Conservation (phyloP, 2,329 filamentous ascomycete species). For the Fusarium virguliforme region DNA sequence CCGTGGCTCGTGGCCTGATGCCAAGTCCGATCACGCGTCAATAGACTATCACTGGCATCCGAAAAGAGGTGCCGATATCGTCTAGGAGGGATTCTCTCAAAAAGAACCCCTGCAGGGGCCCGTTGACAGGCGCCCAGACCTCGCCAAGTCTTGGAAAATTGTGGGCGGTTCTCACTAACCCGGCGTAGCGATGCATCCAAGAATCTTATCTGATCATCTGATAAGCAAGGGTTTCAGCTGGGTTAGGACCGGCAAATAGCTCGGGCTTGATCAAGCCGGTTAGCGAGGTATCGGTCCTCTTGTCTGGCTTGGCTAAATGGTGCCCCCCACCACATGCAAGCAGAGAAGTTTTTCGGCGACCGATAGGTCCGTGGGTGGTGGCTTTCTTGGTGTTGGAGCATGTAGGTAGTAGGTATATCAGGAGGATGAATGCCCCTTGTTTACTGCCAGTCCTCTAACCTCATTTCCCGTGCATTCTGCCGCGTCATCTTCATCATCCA, state of each 20-base stretch:
- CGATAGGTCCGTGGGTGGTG: slow-evolving; percentile 2
- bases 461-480: not conserved
- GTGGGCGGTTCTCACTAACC: slow-evolving; percentile 17
- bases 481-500: not conserved
- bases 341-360: slow-evolving; percentile 24
- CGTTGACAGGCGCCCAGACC: not conserved
- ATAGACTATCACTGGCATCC: slow-evolving; percentile 14
- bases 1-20: slow-evolving; percentile 31
- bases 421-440: slow-evolving; percentile 20
- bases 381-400: not conserved
- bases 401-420: slow-evolving; percentile 33
- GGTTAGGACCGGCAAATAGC: slow-evolving; percentile 4
- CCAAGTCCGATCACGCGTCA: slow-evolving; percentile 29
- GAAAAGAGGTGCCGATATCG: slow-evolving; percentile 28
- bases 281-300: slow-evolving; percentile 4
- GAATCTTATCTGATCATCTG: slow-evolving; percentile 51
- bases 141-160: slow-evolving; percentile 1
- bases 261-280: not conserved
- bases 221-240: slow-evolving; percentile 30
- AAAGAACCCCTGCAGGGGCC: slow-evolving; percentile 10
- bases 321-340: slow-evolving; percentile 14
- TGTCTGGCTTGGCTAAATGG: not conserved
- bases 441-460: not conserved
- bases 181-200: slow-evolving; percentile 34
- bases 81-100: not conserved